Base-by-base conservation (phyloP, 2,329 filamentous ascomycete genomes). In the Lecanicillium sp. region DNA sequence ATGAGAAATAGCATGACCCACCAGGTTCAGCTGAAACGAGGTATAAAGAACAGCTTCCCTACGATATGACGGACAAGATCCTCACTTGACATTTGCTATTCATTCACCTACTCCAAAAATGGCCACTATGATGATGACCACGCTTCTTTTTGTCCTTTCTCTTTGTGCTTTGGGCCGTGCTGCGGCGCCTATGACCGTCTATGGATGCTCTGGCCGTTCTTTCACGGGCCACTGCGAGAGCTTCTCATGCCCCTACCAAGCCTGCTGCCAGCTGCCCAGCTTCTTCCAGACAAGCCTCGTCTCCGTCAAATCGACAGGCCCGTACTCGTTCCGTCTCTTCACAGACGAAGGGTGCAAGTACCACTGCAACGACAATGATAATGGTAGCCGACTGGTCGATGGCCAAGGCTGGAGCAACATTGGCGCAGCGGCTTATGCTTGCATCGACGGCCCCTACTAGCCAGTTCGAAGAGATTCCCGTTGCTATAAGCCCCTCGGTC, bases 311-410 rank as follows among this genome's bases (percentile, higher is more conserved):
- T 39, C 37, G 20, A 20, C 37, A 4, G 37, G 37, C 29, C 25
- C 37, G n/a, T 39, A 39, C 25, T 13, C 15, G 9, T 33, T 39
- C 37, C 30, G 22, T 9, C 37, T 39, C 22, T 39, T 33, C 22
- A 39, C 37, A 14, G 15, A n/a, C 5, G 31, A 20, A 3, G 37
- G 37, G 5, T 39, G 37, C 37, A 12, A 19, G 30, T 34, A 33
- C 29, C 15, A 33, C 20, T 39, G 37, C 37, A 39, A 39, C 37
- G 37, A 39, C 22, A 34, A 39, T 16, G 37, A 39, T 31, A 9
- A 39, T 22, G 22, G 22, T 4, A 39, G 37, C 22, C 37, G 37
- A 1, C 7, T 28, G 13, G 37, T 39, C 11, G 37, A 39, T 25
- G 15, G 31, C 31, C 30, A 33, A n/a, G 37, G 37, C 30, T 39